Conservation (phyloP, 192 early-diverging fungal species). For the Backusella liffmaniae region DNA sequence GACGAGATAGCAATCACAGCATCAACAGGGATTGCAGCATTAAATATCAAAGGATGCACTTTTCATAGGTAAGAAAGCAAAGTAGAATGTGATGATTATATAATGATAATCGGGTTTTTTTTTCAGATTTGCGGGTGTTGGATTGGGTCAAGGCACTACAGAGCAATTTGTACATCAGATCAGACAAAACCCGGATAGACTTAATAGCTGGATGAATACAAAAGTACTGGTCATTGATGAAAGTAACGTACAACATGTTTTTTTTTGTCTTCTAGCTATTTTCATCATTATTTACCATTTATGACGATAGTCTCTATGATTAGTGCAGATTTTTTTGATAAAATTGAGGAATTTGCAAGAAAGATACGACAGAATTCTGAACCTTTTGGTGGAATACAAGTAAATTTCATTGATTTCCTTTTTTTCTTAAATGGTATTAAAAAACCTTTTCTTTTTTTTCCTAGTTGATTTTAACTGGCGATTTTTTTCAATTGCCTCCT, state of each 20-base stretch:
- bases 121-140: constrained; percentile 59
- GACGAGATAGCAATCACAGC: constrained; percentile 58
- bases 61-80: constrained; percentile 44
- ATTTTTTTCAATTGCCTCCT: constrained; percentile 80
- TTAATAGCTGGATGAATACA: constrained; percentile 51
- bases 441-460: neutral
- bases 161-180: constrained; percentile 24
- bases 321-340: constrained; percentile 66
- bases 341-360: constrained; percentile 64
- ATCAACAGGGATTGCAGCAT: constrained; percentile 76
- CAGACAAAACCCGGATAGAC: constrained; percentile 10
- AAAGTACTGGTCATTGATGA: constrained; percentile 74
- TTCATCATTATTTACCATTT: neutral
- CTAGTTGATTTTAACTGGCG: constrained; percentile 58
- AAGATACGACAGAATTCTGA: constrained; percentile 31
- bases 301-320: constrained; percentile 66
- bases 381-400: constrained; percentile 78
- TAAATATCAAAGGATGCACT: constrained; percentile 69
- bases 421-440: neutral
- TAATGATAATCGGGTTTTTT: neutral
- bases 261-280: neutral
- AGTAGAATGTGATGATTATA: neutral
- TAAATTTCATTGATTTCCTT: constrained; percentile 20
- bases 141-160: constrained; percentile 45
- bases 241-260: constrained; percentile 24